Conservation (phyloP, 164 flowering plant genomes). For the Vitis labrusca region DNA sequence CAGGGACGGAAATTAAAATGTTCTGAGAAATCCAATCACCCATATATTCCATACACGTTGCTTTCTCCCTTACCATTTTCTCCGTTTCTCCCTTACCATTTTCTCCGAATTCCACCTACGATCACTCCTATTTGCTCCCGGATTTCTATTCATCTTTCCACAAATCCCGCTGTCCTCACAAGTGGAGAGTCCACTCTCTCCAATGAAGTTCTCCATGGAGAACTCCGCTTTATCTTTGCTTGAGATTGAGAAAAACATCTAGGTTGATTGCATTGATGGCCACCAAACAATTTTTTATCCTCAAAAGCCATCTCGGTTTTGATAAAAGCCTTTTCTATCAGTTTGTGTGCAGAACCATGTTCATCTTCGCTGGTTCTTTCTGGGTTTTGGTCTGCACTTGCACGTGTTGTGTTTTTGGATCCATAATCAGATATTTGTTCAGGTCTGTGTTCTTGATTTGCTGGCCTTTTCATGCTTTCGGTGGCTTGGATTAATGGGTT, state of each 20-base stretch:
- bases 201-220: not conserved
- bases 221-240: slow-evolving; percentile 9
- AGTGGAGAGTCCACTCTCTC: slow-evolving; percentile 25
- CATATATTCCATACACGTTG: not conserved
- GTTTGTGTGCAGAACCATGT: slow-evolving; percentile 31
- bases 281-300: slow-evolving; percentile 2
- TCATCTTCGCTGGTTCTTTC: slow-evolving; percentile 22
- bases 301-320: slow-evolving; percentile 14
- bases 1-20: too few species aligned
- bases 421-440: slow-evolving; percentile 25
- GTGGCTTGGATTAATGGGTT: not conserved
- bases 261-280: slow-evolving; percentile 21
- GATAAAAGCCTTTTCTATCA: slow-evolving; percentile 12
- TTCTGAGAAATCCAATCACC: not conserved
- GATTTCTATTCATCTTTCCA: slow-evolving; percentile 6
- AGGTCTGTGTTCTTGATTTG: slow-evolving; percentile 29
- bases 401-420: slow-evolving; percentile 26
- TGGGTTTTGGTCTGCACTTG: slow-evolving; percentile 33
- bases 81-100: not conserved
- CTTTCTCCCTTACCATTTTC: not conserved
- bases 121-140: not conserved
- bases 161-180: slow-evolving; percentile 16
- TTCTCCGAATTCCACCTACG: not conserved
- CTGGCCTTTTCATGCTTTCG: not conserved
- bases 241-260: not conserved